These are phyloP conservation scores for Hysterangium stoloniferum DNA, from an alignment of 768 basidiomycete genomes.

Conservation along the genomic window DNA sequence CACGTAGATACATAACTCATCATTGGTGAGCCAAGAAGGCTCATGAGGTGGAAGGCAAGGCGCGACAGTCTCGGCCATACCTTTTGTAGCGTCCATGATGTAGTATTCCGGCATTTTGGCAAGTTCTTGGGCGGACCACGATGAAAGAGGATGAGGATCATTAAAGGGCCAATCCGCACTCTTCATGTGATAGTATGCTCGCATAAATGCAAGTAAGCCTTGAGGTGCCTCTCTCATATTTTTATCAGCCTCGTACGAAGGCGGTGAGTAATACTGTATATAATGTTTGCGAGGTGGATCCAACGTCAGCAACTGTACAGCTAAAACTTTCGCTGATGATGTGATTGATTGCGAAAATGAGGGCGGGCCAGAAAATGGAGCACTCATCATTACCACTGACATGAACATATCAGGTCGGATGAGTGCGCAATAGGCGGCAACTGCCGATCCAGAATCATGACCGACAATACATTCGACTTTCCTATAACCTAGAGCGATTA, in stretches of 20 bases:
- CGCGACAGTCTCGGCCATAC: conserved; percentile 43
- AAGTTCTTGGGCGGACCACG: conserved; percentile 27
- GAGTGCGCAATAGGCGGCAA: conserved; percentile 47
- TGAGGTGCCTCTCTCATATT: conserved; percentile 27
- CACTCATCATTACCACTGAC: conserved; percentile 52
- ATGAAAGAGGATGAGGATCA: conserved; percentile 30
- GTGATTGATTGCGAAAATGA: conserved; percentile 16
- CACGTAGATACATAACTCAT: conserved; percentile 42
- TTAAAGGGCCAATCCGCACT: conserved; percentile 46
- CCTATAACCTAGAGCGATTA: conserved; percentile 41
- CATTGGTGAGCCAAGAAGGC: conserved; percentile 43
- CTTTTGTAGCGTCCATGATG: conserved; percentile 46
- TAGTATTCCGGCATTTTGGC: conserved; percentile 49
- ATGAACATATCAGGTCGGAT: conserved; percentile 49
- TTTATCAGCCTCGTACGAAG: conserved; percentile 41
- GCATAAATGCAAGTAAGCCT: conserved; percentile 41
- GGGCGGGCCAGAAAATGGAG: conserved; percentile 44
- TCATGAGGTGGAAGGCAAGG: conserved; percentile 27
- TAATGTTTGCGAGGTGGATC: conserved; percentile 53
- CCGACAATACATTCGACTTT: conserved; percentile 45
- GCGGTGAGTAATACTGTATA: conserved; percentile 39
- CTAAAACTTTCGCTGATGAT: not conserved
- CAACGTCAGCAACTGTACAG: conserved; percentile 30
- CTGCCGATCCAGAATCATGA: conserved; percentile 50
- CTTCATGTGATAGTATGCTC: conserved; percentile 51